Evolutionary conservation across 2,329 filamentous ascomycete species (phyloP), one percentile per base, ranked within the genome.

Genomic region (Aspergillus sp.): DNA sequence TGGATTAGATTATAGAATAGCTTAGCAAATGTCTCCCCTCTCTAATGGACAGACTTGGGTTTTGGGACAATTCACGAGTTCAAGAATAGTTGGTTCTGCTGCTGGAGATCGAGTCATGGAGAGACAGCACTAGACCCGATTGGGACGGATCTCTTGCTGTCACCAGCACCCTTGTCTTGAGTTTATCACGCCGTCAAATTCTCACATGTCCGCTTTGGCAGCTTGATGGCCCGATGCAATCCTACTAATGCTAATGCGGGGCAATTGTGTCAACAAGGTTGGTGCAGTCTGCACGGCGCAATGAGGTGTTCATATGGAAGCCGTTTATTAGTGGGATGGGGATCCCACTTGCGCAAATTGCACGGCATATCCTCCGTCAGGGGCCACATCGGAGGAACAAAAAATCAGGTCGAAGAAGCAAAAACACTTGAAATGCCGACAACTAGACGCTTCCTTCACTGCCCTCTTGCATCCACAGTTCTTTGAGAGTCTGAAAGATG

Each of bases 341-440:
- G 30, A 37, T 22, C 46, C 24, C 9, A 20, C 34, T 37, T n/a
- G 12, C 34, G 15, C 30, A 34, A 33, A 37, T 51, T 51, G 34
- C 48, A 44, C 33, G 27, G 30, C 47, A 37, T 52, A 44, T 52
- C 39, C 20, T 56, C 30, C 44, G 53, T 51, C 46, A 56, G 53
- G 53, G 53, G 53, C 5, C 47, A 20, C 20, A 7, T 37, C 20
- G 1, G n/a, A 27, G 7, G 34, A 27, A 37, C 47, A 50, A 44
- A 44, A 55, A 55, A 11, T 39, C n/a, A 41, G 19, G 30, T n/a
- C 15, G n/a, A 56, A 51, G 48, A 56, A 51, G 54, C 48, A 56
- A 56, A 45, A 56, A 47, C 33, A 41, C 6, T 24, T 22, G 15
- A 41, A 42, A 37, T 6, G 12, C 33, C 47, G 30, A 45, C 9